phyloP scores from a whole-genome alignment of 2,329 filamentous ascomycete species.

The Alternaria dauci region DNA sequence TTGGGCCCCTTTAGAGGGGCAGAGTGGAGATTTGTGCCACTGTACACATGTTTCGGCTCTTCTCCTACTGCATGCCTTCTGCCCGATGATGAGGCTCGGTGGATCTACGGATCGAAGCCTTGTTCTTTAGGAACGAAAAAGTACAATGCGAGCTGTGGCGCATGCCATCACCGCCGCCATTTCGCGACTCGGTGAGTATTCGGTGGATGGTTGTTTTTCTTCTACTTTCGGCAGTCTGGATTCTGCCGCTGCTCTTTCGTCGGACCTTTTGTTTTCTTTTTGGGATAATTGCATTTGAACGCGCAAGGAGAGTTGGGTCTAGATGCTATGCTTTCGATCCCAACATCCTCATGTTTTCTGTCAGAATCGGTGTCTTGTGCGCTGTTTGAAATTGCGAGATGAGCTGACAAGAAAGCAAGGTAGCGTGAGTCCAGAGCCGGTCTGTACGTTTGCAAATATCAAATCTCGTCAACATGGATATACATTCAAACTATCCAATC shows the following conservation, averaged over 20 bases:
- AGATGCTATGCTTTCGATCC: not conserved
- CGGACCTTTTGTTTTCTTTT: constrained; percentile 4
- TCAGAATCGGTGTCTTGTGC: constrained; percentile 3
- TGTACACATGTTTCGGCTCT: constrained; percentile 1
- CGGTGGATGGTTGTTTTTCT: not conserved
- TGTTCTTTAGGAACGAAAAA: not conserved
- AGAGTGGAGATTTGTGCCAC: constrained; percentile 11
- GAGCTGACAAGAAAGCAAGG: not conserved
- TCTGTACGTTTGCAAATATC: not conserved
- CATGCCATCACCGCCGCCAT: not conserved
- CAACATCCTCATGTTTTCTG: not conserved
- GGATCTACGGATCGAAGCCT: not conserved
- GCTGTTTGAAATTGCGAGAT: constrained; percentile 2
- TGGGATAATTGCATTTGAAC: not conserved
- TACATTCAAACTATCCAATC: not conserved
- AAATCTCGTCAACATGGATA: not conserved
- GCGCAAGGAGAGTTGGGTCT: not conserved
- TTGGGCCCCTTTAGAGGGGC: not conserved
- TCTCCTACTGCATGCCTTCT: not conserved
- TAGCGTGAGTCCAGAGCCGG: not conserved
- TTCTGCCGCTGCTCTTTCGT: not conserved
- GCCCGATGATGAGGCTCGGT: constrained; percentile 3
- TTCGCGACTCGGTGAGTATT: not conserved
- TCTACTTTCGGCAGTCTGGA: constrained; percentile 2
- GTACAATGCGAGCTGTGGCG: not conserved